A percentile compares a stretch with the other conserved stretches of the same genome.
These are phyloP conservation scores for Davidsoniella eucalypti DNA, from an alignment of 2,329 filamentous ascomycete species.

Conservation along the genomic window DNA sequence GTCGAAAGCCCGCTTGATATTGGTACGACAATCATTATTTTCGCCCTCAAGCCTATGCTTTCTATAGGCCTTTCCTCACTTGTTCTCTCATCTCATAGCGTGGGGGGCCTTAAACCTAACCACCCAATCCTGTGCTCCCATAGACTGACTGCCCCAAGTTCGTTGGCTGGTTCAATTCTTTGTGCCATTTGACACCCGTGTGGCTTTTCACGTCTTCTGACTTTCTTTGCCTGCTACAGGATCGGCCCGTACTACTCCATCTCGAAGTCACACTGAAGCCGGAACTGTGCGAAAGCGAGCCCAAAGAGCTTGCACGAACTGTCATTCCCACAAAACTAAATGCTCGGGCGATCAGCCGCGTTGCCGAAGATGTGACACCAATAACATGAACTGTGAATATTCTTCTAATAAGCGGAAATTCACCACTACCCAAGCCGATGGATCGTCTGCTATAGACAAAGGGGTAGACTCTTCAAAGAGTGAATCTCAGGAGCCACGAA, in stretches of 20 bases:
- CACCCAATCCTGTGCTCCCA: neutral
- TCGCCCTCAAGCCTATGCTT: neutral
- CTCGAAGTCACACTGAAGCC: constrained; percentile 26
- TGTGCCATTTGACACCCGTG: neutral
- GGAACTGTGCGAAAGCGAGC: constrained; percentile 26
- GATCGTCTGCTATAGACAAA: neutral
- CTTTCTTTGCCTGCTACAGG: constrained; percentile 15
- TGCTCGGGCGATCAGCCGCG: constrained; percentile 26
- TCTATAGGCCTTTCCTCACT: neutral
- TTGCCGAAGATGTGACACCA: constrained; percentile 23
- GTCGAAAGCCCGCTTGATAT: constrained; percentile 11
- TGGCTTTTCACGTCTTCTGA: neutral
- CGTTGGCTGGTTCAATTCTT: neutral
- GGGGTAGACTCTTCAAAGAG: constrained; percentile 2
- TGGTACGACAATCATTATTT: neutral
- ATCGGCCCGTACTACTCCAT: constrained; percentile 24
- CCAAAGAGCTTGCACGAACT: constrained; percentile 26
- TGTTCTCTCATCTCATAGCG: neutral
- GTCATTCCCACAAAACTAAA: constrained; percentile 27
- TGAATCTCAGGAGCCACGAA: neutral
- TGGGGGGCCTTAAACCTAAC: neutral
- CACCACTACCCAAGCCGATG: constrained; percentile 19
- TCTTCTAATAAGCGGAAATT: constrained; percentile 24
- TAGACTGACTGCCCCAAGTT: neutral
- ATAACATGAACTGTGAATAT: constrained; percentile 25